A percentile compares a stretch with the other conserved stretches of the same genome.
Conservation (phyloP, 108 stramenopile genomes). For the Bacterosira constricta region DNA sequence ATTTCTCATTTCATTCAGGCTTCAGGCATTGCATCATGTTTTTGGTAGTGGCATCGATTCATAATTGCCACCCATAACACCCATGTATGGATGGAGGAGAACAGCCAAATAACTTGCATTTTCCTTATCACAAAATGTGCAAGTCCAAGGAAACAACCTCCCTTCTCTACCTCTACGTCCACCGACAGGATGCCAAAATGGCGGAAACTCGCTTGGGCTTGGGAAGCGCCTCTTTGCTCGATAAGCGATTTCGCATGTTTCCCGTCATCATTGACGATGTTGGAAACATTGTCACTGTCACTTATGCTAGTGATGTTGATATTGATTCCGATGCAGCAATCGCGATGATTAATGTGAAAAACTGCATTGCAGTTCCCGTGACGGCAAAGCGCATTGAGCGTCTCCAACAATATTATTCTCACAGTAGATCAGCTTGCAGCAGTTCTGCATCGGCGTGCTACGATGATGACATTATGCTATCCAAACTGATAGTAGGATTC, state of each 20-base stretch:
- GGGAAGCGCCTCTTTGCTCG: constrained; percentile 43
- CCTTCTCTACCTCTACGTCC: constrained; percentile 47
- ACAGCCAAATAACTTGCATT: too few relatives aligned
- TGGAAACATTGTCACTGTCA: neutral
- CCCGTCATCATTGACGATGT: neutral
- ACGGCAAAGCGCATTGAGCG: constrained; percentile 6
- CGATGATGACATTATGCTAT: constrained; percentile 9
- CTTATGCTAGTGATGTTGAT: neutral
- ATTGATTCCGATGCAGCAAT: neutral
- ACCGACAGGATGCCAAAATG: constrained; percentile 57
- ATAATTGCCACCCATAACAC: too few relatives aligned
- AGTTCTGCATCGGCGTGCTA: constrained; percentile 2
- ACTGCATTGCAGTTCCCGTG: constrained; percentile 46
- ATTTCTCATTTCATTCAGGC: too few relatives aligned
- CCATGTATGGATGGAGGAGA: too few relatives aligned
- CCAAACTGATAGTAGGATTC: constrained; percentile 20
- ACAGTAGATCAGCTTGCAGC: neutral
- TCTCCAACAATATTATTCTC: neutral
- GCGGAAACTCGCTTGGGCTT: constrained; percentile 56
- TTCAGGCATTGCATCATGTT: neutral
- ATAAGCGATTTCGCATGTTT: constrained; percentile 78
- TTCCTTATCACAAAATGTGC: too few relatives aligned
- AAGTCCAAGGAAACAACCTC: too few relatives aligned
- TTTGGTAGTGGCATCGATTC: too few relatives aligned
- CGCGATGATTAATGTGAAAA: neutral